Conservation (phyloP, 2,329 filamentous ascomycete species). For the Botrytis deweyae region DNA sequence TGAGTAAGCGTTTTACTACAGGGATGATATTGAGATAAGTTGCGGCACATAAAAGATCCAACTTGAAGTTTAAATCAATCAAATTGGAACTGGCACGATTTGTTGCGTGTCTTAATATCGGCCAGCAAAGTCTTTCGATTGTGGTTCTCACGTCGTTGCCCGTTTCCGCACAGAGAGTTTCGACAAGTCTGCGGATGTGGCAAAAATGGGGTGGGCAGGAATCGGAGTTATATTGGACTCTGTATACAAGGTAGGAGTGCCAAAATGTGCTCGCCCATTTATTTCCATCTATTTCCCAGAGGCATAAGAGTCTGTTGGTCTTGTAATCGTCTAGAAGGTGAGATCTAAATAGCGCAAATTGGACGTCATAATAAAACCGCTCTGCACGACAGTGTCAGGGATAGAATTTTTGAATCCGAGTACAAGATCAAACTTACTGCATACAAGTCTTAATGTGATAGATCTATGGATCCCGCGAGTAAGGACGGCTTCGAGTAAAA, state of each 20-base stretch:
- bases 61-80: background rate
- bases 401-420: too few relatives aligned
- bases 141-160: background rate
- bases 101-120: accelerated
- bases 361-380: background rate
- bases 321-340: background rate
- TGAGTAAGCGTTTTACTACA: background rate
- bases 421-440: background rate
- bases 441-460: background rate
- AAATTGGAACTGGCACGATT: accelerated
- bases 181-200: background rate
- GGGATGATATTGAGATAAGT: background rate
- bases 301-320: accelerated
- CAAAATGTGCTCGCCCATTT: background rate
- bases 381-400: background rate
- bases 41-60: background rate
- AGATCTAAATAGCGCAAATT: background rate
- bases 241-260: background rate
- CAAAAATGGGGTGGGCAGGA: background rate
- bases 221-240: background rate
- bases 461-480: background rate
- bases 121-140: background rate
- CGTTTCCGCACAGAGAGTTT: background rate
- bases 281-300: too few relatives aligned
- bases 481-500: background rate